Evolutionary conservation across 2,329 filamentous ascomycete species (phyloP).

Genomic region (Alternaria triticina): DNA sequence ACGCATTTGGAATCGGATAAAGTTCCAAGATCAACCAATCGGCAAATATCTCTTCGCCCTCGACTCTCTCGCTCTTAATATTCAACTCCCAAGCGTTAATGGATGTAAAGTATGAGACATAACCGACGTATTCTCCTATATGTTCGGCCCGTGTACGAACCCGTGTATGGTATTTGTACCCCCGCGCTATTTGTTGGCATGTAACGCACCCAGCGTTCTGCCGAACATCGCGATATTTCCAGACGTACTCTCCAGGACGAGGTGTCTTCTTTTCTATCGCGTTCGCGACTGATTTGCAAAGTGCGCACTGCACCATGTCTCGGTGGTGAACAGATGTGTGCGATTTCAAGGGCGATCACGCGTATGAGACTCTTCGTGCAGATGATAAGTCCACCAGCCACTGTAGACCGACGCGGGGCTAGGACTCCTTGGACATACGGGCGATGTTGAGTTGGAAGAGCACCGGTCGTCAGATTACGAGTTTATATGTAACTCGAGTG

Average conservation of each 20-base stretch:
- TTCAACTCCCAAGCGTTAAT: rapidly evolving
- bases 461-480: too few species aligned
- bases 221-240: background rate
- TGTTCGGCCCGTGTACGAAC: rapidly evolving
- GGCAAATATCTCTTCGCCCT: too few species aligned
- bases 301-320: background rate
- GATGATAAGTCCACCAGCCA: background rate
- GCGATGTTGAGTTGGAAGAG: background rate
- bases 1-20: background rate
- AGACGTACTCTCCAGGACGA: background rate
- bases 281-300: background rate
- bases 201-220: background rate
- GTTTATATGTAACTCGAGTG: background rate
- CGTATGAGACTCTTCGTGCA: background rate
- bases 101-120: rapidly evolving
- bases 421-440: background rate
- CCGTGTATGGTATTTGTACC: too few species aligned
- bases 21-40: too few species aligned
- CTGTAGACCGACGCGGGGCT: background rate
- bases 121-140: background rate
- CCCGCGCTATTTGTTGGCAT: background rate
- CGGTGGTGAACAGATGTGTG: background rate
- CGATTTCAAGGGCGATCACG: background rate
- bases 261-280: background rate
- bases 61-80: rapidly evolving